Evolutionary conservation across 306 rosid species (phyloP).

Genomic region (Castanea crenata): DNA sequence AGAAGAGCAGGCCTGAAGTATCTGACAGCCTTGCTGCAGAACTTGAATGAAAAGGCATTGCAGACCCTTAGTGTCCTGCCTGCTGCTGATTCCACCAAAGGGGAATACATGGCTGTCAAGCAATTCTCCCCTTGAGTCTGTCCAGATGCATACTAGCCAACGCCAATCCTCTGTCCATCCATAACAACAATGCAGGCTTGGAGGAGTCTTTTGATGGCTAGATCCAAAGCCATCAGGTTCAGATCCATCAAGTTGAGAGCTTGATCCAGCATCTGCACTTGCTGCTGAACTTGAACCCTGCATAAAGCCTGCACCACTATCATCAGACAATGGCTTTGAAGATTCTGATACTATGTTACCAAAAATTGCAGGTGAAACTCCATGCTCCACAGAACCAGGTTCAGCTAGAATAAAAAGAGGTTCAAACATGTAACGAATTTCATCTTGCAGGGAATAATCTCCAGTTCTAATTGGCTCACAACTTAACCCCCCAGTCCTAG

Average conservation of each 20-base stretch:
- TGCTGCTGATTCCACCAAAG: conserved; percentile 97
- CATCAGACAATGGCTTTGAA: conserved; percentile 74
- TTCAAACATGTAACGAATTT: conserved; percentile 88
- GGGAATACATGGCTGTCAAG: conserved; percentile 90
- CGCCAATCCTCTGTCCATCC: conserved; percentile 99
- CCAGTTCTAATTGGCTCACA: conserved; percentile 80
- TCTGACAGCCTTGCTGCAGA: conserved; percentile 94
- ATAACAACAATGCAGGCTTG: conserved; percentile 97
- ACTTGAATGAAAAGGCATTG: conserved; percentile 95
- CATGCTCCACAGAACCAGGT: conserved; percentile 87
- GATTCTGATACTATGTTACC: conserved; percentile 64
- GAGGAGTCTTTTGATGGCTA: conserved; percentile 49
- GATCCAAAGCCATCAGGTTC: conserved; percentile 53
- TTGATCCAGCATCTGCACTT: conserved; percentile 61
- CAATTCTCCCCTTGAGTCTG: conserved; percentile 96
- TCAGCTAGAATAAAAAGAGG: conserved; percentile 94
- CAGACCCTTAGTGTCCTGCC: conserved; percentile 98
- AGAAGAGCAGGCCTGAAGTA: conserved; percentile 77
- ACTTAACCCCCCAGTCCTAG: conserved; percentile 70
- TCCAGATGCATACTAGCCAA: conserved; percentile 98
- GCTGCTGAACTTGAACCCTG: conserved; percentile 57
- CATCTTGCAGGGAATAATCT: conserved; percentile 68
- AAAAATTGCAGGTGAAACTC: conserved; percentile 57
- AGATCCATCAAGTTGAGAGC: conserved; percentile 66
- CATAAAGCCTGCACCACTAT: conserved; percentile 63